These are phyloP conservation scores for Schizothecium vesticola DNA, from an alignment of 495 filamentous ascomycete species.

Conservation along the genomic window DNA sequence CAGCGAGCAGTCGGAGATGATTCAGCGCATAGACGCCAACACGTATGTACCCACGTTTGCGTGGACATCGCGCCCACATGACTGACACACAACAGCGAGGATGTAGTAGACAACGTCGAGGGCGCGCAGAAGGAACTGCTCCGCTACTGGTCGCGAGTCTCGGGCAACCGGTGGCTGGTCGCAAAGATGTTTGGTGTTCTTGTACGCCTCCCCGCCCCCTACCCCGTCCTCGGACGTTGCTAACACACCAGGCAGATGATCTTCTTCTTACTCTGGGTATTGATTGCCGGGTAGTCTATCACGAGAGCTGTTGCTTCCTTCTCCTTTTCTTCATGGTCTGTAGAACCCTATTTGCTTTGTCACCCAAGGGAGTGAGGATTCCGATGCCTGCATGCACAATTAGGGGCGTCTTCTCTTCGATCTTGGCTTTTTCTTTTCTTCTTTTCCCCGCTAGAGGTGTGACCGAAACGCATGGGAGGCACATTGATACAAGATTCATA, in stretches of 20 bases:
- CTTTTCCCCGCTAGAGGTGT: background rate
- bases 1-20: conserved; percentile 92
- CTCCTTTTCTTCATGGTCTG: background rate
- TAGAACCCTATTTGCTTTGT: background rate
- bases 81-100: conserved; percentile 56
- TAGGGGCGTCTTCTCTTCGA: conserved; percentile 15
- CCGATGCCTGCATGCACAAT: conserved; percentile 13
- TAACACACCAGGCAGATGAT: conserved; percentile 20
- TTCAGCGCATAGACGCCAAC: conserved; percentile 88
- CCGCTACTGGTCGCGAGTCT: conserved; percentile 94
- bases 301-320: background rate
- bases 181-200: conserved; percentile 97
- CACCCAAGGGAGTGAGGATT: background rate
- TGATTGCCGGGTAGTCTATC: conserved; percentile 32
- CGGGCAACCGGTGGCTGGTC: conserved; percentile 91
- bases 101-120: conserved; percentile 88
- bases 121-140: conserved; percentile 90
- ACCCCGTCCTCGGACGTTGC: conserved; percentile 12
- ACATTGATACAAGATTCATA: conserved; percentile 5
- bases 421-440: background rate
- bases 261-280: conserved; percentile 35
- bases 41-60: conserved; percentile 39
- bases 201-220: conserved; percentile 49
- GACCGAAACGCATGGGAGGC: background rate
- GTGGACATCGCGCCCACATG: background rate